Evolutionary conservation across 331 rosid species (phyloP), one percentile per base, ranked within the genome.

Genomic region (Arachis monticola): DNA sequence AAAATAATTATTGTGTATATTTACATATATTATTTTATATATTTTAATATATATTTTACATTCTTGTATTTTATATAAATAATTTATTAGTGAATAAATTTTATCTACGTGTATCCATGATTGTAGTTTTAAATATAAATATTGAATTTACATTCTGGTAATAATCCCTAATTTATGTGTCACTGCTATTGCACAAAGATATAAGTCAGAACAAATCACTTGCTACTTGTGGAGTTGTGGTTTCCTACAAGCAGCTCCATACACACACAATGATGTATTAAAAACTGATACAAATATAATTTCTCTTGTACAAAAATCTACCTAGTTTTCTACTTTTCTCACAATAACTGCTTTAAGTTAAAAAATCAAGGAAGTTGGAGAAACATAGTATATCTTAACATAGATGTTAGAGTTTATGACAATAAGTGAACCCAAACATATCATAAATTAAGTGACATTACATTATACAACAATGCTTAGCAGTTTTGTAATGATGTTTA

Each of bases 401-500:
- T 64, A 12, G 69, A 64, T 64, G 32, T 5, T 5, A 57, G 32
- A 10, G 58, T 22, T 3, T 35, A 53, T n/a, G 31, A 55, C 27
- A 55, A 55, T 55, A 55, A 55, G 60, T 55, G 60, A 55, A 55
- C 17, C 31, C 60, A 13, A 13, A 55, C 5, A 5, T 8, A 5
- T 27, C 60, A 17, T 22, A 74, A 52, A 71, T 0, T 53, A 63
- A 70, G 50, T 47, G 45, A 50, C 67, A 8, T 17, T 64, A 48
- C 66, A 6, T 17, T 59, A 77, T 38, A 81, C 52, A 79, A 46
- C 61, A 69, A 65, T 80, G 80, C 74, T 62, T 63, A 38, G 70
- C 51, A 70, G n/a, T 70, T 46, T 69, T 38, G 84, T 78, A 84
- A 91, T 91, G 88, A 88, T 88, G 90, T 7, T 66, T 72, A 84